Evolutionary conservation across 768 basidiomycete genomes (phyloP).

Genomic region (Lactarius hengduanensis): DNA sequence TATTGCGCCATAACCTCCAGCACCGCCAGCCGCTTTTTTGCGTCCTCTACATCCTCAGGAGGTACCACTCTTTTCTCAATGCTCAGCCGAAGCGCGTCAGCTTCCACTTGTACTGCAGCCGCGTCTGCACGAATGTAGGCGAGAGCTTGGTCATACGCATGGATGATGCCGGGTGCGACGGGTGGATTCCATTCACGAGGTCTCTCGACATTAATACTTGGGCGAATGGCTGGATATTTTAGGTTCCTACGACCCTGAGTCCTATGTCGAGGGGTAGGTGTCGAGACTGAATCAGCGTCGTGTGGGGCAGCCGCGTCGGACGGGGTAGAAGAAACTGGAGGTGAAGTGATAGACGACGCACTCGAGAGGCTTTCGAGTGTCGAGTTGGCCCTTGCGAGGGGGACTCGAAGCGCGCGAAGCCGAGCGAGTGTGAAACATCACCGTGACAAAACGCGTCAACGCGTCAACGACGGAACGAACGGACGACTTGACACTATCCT

Average conservation of each 20-base stretch:
- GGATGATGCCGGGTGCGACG: slow-evolving; percentile 58
- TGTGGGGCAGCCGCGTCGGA: neutral
- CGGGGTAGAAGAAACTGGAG: slow-evolving; percentile 1
- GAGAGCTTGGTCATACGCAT: slow-evolving; percentile 85
- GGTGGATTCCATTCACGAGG: slow-evolving; percentile 68
- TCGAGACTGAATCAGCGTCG: neutral
- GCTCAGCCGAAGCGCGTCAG: slow-evolving; percentile 38
- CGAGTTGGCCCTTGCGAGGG: slow-evolving; percentile 25
- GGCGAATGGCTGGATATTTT: slow-evolving; percentile 40
- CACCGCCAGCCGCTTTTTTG: slow-evolving; percentile 47
- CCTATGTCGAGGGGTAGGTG: neutral
- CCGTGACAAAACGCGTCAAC: neutral
- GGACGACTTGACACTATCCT: neutral
- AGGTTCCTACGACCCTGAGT: slow-evolving; percentile 21
- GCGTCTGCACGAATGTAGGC: slow-evolving; percentile 66
- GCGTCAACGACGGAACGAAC: neutral
- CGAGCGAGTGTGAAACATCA: slow-evolving; percentile 27
- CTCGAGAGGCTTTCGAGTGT: slow-evolving; percentile 14
- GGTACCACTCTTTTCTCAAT: slow-evolving; percentile 27
- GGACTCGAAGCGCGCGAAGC: slow-evolving; percentile 13
- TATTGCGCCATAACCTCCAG: slow-evolving; percentile 77
- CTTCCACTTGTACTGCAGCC: slow-evolving; percentile 44
- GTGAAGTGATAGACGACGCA: slow-evolving; percentile 4
- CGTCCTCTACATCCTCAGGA: slow-evolving; percentile 30
- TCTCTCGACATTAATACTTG: slow-evolving; percentile 48